Conservation (phyloP, 176 grass and related monocot species). For the Bromus sterilis region DNA sequence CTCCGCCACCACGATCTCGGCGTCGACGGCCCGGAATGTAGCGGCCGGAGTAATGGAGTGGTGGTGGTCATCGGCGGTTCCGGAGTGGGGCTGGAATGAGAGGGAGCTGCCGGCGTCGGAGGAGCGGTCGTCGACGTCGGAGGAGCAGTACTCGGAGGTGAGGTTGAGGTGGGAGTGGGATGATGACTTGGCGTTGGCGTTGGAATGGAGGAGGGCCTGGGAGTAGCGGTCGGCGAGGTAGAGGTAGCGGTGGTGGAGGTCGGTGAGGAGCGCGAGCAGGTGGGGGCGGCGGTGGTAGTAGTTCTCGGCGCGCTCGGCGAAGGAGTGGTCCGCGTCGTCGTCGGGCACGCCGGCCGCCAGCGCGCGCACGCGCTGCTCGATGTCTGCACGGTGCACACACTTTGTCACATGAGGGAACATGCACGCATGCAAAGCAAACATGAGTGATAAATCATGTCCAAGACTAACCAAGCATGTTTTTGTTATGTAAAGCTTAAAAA, state of each 20-base stretch:
- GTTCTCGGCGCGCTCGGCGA: slow-evolving; percentile 66
- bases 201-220: slow-evolving; percentile 49
- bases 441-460: too few species aligned
- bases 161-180: slow-evolving; percentile 29
- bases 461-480: too few species aligned
- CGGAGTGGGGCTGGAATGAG: slow-evolving; percentile 49
- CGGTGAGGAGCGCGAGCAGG: slow-evolving; percentile 70
- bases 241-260: slow-evolving; percentile 89
- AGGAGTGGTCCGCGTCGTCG: slow-evolving; percentile 60
- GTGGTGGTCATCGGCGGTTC: not conserved
- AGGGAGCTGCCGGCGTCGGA: slow-evolving; percentile 82
- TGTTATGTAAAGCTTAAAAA: too few species aligned
- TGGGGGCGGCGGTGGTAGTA: slow-evolving; percentile 85
- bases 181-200: slow-evolving; percentile 35
- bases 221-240: slow-evolving; percentile 93
- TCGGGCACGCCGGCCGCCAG: slow-evolving; percentile 44
- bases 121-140: slow-evolving; percentile 43
- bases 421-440: too few species aligned
- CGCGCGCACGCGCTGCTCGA: slow-evolving; percentile 67
- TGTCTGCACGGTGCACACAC: slow-evolving; percentile 28
- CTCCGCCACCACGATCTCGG: slow-evolving; percentile 45
- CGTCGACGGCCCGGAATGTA: not conserved
- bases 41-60: not conserved
- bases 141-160: slow-evolving; percentile 21
- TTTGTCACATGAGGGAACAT: not conserved